Base-by-base conservation (phyloP, 1,139 yeast species). In the Kodamaea anthophila region DNA sequence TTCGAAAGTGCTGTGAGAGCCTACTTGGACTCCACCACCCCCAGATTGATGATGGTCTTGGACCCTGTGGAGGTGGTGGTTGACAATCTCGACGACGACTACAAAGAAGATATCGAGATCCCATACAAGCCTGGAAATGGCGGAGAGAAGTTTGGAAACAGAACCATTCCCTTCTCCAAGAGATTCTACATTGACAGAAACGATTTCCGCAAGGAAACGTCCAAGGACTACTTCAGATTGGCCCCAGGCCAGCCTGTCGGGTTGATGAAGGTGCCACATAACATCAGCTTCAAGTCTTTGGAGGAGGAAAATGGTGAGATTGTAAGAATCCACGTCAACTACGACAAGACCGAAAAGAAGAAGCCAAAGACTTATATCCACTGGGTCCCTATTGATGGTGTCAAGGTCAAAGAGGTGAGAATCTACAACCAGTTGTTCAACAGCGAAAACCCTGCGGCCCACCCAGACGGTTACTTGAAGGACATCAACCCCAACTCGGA, bases 201-300 rank as follows among this genome's bases (percentile, higher is more conserved):
- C 31, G 98, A 93, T 59, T 85, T 81, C 65, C 73, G 87, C 36
- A 93, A 84, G 49, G 55, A 51, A 12, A 35, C 49, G 16, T 61
- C 68, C 27, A 60, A 65, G 41, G 77, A 70, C 31, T 93, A 85
- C 58, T 91, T 86, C 71, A 77, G 99, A 56, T 70, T 91, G 49
- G 88, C 96, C 1, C 95, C 96, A 13, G 83, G 82, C 28, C 96
- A 88, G 64, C 76, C 95, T 3, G 98, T 93, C 41, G 99, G 99
- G n/a, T 68, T 93, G 46, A 75, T 93, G 68, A 86, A 78, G 56
- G 95, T 91, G 18, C 96, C 97, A 36, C 74, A 72, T 60, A 86
- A 82, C 38, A 69, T 93, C 40, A 71, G 81, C 32, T 93, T 83
- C 45, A 77, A 76, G 35, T 70, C 78, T 25, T 71, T 77, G 36